Percentiles rank a stretch among this genome's conserved stretches.
phyloP scores from a whole-genome alignment of 169 alveolate genomes.

The Plasmodium inui region DNA sequence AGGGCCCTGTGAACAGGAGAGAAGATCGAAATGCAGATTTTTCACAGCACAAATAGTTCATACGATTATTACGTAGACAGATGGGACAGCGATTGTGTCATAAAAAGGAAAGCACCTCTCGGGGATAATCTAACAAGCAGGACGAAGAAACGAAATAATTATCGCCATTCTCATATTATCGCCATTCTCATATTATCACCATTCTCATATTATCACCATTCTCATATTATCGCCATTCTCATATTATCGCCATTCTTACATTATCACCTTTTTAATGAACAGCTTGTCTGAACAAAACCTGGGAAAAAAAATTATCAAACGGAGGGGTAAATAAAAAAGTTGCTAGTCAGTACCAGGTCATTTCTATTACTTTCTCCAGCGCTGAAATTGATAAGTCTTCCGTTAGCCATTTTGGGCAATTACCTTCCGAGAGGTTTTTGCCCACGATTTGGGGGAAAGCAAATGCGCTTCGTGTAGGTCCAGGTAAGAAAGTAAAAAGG shows the following conservation, averaged over 20 bases:
- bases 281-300: constrained; percentile 37
- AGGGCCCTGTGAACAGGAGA: constrained; percentile 89
- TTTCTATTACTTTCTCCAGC: constrained; percentile 88
- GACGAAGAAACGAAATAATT: neutral
- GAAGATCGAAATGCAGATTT: constrained; percentile 89
- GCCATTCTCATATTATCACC: constrained; percentile 21
- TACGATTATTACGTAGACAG: constrained; percentile 28
- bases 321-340: constrained; percentile 68
- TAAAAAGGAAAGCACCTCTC: neutral
- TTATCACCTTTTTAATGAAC: constrained; percentile 30
- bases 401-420: constrained; percentile 49
- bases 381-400: constrained; percentile 86
- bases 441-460: too few species aligned
- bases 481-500: too few species aligned
- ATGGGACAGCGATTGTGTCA: neutral
- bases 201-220: constrained; percentile 20
- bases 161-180: constrained; percentile 12
- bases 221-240: too few species aligned
- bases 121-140: neutral
- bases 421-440: too few species aligned
- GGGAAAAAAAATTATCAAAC: constrained; percentile 66
- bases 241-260: constrained; percentile 13
- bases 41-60: constrained; percentile 85
- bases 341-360: constrained; percentile 86
- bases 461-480: too few species aligned